Evolutionary conservation across 139 green algal genomes (phyloP).

Genomic region (Dunaliella primolecta): DNA sequence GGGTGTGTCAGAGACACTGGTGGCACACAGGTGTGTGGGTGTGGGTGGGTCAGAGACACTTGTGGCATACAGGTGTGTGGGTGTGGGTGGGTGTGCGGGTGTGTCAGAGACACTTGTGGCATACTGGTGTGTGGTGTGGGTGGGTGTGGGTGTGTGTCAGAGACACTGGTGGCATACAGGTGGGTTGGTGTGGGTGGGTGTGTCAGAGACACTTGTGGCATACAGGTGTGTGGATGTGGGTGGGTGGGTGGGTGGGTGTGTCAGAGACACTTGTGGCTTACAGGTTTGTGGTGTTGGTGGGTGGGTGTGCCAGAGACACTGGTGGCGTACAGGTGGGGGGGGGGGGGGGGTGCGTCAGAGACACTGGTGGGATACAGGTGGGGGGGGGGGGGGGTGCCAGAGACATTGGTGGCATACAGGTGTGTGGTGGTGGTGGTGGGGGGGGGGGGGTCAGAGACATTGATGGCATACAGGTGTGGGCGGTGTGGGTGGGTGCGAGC

Average conservation of each 20-base stretch:
- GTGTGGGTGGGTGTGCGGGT: not conserved
- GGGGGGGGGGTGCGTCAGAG: conserved; percentile 35
- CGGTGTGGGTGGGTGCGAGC: too few species aligned
- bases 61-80: too few species aligned
- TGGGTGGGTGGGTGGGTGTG: too few species aligned
- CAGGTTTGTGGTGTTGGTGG: not conserved
- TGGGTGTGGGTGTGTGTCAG: conserved; percentile 37
- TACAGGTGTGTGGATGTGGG: too few species aligned
- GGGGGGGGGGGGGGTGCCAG: not conserved
- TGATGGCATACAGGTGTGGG: not conserved
- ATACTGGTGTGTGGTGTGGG: too few species aligned
- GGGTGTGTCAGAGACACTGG: not conserved
- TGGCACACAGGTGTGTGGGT: not conserved
- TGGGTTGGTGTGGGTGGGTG: not conserved
- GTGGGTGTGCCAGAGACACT: not conserved
- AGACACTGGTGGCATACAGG: conserved; percentile 51
- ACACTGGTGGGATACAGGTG: conserved; percentile 52
- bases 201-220: not conserved
- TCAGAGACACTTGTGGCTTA: too few species aligned
- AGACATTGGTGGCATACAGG: not conserved
- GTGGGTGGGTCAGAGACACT: not conserved
- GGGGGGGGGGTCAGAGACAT: not conserved
- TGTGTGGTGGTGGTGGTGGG: too few species aligned
- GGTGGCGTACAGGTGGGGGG: too few species aligned
- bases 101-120: too few species aligned